phyloP scores from a whole-genome alignment of 2,329 filamentous ascomycete genomes.

The Aspergillus pseudoviridinutans region DNA sequence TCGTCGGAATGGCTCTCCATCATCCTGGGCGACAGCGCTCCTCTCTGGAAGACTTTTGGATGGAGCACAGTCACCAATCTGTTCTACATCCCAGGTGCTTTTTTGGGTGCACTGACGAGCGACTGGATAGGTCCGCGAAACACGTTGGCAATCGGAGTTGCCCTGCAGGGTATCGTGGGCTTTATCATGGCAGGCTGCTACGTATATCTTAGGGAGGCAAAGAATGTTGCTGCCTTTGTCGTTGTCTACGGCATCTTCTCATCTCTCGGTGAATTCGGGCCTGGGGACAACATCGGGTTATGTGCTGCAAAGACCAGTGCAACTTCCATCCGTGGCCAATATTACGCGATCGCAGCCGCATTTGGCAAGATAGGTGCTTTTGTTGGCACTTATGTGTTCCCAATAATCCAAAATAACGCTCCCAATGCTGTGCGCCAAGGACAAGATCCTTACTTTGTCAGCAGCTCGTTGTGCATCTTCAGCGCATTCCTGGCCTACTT shows the following conservation, averaged over 20 bases:
- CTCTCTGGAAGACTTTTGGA: conserved; percentile 74
- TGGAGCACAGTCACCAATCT: conserved; percentile 87
- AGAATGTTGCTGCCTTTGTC: conserved; percentile 70
- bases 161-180: conserved; percentile 70
- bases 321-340: conserved; percentile 78
- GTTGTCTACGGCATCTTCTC: conserved; percentile 77
- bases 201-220: conserved; percentile 59
- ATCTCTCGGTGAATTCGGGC: conserved; percentile 73
- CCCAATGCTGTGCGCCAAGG: conserved; percentile 57
- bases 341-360: conserved; percentile 53
- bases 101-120: conserved; percentile 70
- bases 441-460: conserved; percentile 90
- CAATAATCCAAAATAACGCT: conserved; percentile 60
- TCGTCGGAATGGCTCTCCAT: conserved; percentile 56
- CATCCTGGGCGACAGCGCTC: conserved; percentile 60
- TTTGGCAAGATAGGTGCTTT: conserved; percentile 61
- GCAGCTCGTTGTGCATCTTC: conserved; percentile 70
- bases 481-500: conserved; percentile 64
- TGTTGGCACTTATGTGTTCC: conserved; percentile 78
- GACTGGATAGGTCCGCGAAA: conserved; percentile 77
- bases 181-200: conserved; percentile 88
- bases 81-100: conserved; percentile 82
- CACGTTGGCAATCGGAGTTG: conserved; percentile 67
- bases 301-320: conserved; percentile 83
- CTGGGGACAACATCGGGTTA: conserved; percentile 87